phyloP scores from a whole-genome alignment of 1,139 yeast genomes.

The Geotrichum reessii region DNA sequence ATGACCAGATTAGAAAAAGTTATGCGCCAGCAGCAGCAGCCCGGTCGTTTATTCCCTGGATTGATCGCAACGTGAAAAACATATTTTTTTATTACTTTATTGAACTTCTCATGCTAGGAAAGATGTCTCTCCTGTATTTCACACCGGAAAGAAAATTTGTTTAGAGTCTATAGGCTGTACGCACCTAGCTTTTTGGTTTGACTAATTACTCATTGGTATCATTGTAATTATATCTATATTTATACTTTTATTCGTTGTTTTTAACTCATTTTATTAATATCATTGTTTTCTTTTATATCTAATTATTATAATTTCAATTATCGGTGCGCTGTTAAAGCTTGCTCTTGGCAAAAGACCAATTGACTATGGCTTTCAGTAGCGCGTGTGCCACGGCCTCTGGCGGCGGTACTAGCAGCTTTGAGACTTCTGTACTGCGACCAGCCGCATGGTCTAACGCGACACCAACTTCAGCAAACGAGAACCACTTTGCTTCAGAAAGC shows the following conservation, averaged over 20 bases:
- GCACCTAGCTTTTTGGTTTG: too few species aligned
- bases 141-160: constrained; percentile 1
- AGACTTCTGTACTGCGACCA: background rate
- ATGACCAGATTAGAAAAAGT: constrained; percentile 21
- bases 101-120: constrained; percentile 4
- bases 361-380: constrained; percentile 39
- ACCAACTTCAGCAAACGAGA: constrained; percentile 50
- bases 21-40: constrained; percentile 18
- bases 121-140: constrained; percentile 5
- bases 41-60: constrained; percentile 6
- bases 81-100: background rate
- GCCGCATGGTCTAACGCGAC: constrained; percentile 41
- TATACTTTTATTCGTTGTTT: too few species aligned
- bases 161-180: background rate
- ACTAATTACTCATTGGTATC: too few species aligned
- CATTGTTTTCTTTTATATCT: too few species aligned
- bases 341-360: constrained; percentile 14
- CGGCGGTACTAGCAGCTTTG: constrained; percentile 39
- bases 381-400: constrained; percentile 46
- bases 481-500: constrained; percentile 80
- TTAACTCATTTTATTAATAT: too few species aligned
- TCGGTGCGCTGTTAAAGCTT: background rate
- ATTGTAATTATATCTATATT: too few species aligned
- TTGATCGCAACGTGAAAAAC: constrained; percentile 7
- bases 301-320: too few species aligned